A percentile compares a stretch with the other conserved stretches of the same genome.
Evolutionary conservation across 164 flowering plant species (phyloP).

Genomic region (Hamamelis virginiana): DNA sequence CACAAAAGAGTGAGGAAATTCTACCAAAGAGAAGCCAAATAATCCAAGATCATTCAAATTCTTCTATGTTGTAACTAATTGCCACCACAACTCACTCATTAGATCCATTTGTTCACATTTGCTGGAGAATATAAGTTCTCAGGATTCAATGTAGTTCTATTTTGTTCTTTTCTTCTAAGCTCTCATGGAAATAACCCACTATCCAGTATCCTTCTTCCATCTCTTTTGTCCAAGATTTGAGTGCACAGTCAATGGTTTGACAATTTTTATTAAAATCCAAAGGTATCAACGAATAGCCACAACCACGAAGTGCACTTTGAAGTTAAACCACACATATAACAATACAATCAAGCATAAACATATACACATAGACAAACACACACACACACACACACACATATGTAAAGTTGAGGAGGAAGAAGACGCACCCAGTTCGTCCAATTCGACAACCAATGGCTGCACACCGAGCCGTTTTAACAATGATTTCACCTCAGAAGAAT

Average conservation of each 20-base stretch:
- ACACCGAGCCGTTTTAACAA: conserved; percentile 76
- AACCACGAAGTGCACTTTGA: background rate
- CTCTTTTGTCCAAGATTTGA: too few relatives aligned
- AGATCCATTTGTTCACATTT: too few relatives aligned
- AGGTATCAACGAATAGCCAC: background rate
- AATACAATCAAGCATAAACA: background rate
- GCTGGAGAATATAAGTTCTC: too few relatives aligned
- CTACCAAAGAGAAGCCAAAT: background rate
- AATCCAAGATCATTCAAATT: background rate
- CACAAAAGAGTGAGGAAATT: background rate
- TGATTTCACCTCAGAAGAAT: conserved; percentile 82
- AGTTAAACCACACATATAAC: background rate
- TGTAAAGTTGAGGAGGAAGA: background rate
- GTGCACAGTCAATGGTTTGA: too few relatives aligned
- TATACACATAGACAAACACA: too few relatives aligned
- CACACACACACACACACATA: too few relatives aligned
- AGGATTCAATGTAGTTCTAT: too few relatives aligned
- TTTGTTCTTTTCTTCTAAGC: background rate
- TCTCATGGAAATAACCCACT: background rate
- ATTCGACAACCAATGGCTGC: conserved; percentile 77
- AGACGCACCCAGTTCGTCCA: conserved; percentile 79
- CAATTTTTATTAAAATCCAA: background rate
- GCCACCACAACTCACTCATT: too few relatives aligned
- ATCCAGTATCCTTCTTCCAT: background rate
- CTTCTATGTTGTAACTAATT: background rate